These are phyloP conservation scores for Monosporascus ibericus DNA, from an alignment of 2,329 filamentous ascomycete genomes.

Conservation along the genomic window DNA sequence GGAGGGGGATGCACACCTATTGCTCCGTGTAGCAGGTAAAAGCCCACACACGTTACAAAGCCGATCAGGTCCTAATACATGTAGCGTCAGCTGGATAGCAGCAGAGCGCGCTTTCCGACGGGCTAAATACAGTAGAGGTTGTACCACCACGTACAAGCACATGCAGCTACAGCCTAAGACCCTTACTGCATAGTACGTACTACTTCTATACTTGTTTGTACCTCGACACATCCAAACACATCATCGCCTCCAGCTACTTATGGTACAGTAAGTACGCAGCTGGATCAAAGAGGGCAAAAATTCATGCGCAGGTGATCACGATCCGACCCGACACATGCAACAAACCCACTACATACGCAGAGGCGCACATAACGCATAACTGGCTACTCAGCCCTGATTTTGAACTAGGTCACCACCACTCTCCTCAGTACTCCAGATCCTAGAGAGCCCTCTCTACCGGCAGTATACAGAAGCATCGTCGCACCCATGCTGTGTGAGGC, in stretches of 20 bases:
- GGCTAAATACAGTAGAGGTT: not conserved
- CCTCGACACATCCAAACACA: not conserved
- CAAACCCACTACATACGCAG: not conserved
- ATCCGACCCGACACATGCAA: not conserved
- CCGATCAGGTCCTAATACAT: not conserved
- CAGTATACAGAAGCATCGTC: not conserved
- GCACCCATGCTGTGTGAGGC: not conserved
- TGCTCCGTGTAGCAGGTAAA: no score
- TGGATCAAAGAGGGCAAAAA: no score
- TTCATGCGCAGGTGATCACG: not conserved
- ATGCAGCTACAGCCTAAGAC: not conserved
- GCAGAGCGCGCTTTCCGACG: not conserved
- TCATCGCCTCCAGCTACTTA: no score
- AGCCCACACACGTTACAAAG: no score
- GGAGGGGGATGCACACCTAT: no score
- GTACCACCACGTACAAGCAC: no score
- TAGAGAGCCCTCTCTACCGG: no score
- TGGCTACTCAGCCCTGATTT: not conserved
- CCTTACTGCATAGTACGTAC: not conserved
- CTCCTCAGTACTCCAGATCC: no score
- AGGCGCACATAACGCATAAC: not conserved
- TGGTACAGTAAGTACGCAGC: no score
- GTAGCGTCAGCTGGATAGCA: not conserved
- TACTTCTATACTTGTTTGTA: not conserved
- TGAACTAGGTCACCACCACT: no score